A percentile compares a stretch with the other conserved stretches of the same genome.
phyloP scores from a whole-genome alignment of 345 rosid genomes.

The Iberis pinnata region DNA sequence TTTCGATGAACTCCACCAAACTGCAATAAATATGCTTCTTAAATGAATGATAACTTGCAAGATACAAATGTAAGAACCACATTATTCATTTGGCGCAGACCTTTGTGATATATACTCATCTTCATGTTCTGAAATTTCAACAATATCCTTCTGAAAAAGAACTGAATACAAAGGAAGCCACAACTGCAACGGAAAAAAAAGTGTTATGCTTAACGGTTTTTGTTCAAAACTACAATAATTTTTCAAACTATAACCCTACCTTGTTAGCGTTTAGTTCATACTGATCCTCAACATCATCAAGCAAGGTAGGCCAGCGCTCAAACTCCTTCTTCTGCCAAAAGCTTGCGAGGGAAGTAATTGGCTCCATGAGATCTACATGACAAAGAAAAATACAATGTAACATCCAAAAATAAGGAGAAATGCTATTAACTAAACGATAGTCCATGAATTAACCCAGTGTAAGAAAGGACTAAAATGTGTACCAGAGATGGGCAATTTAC shows the following conservation, averaged over 20 bases:
- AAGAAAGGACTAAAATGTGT: slow-evolving; percentile 15
- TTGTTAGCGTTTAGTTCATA: slow-evolving; percentile 71
- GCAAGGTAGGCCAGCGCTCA: slow-evolving; percentile 75
- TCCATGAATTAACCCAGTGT: not conserved
- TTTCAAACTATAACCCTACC: slow-evolving; percentile 37
- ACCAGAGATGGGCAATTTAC: slow-evolving; percentile 69
- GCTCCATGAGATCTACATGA: slow-evolving; percentile 54
- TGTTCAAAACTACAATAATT: slow-evolving; percentile 12
- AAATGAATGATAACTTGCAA: slow-evolving; percentile 19
- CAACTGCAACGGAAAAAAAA: slow-evolving; percentile 50
- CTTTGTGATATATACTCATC: slow-evolving; percentile 55
- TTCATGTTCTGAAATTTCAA: slow-evolving; percentile 35
- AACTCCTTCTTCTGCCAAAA: slow-evolving; percentile 87
- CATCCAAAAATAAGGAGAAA: not conserved
- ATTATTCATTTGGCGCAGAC: slow-evolving; percentile 28
- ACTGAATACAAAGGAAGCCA: slow-evolving; percentile 92
- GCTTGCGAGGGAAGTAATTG: slow-evolving; percentile 50
- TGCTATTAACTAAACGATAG: not conserved
- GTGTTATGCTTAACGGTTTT: slow-evolving; percentile 11
- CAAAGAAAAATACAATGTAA: slow-evolving; percentile 12
- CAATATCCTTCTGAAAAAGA: slow-evolving; percentile 43
- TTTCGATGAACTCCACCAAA: slow-evolving; percentile 75
- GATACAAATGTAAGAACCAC: slow-evolving; percentile 12
- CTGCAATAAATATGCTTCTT: slow-evolving; percentile 42
- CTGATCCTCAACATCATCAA: slow-evolving; percentile 76